These are phyloP conservation scores for Phytophthora pinifolia DNA, from an alignment of 352 stramenopile species.

Conservation along the genomic window DNA sequence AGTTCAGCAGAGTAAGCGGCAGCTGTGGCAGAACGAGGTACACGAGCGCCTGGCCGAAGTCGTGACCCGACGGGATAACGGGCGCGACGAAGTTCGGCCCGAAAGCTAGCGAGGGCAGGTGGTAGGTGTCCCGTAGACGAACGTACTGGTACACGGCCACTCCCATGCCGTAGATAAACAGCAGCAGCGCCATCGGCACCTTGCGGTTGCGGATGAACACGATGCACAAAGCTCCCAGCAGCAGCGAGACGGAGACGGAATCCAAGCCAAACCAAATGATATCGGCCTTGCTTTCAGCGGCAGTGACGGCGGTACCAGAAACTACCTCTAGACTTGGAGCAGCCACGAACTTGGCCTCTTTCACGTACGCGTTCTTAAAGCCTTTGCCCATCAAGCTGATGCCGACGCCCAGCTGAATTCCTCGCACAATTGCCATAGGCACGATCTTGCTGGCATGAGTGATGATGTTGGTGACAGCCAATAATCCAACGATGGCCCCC, in stretches of 20 bases:
- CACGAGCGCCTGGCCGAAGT: conserved; percentile 78
- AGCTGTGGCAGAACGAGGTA: conserved; percentile 91
- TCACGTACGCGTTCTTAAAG: conserved; percentile 69
- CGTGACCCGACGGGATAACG: conserved; percentile 47
- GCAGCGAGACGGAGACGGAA: conserved; percentile 61
- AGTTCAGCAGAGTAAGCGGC: conserved; percentile 92
- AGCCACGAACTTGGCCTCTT: conserved; percentile 32
- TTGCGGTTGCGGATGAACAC: conserved; percentile 58
- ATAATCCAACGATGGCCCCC: conserved; percentile 57
- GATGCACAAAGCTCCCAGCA: conserved; percentile 77
- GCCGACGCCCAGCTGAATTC: conserved; percentile 92
- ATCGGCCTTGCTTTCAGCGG: conserved; percentile 10
- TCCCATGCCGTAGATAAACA: conserved; percentile 75
- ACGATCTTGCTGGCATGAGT: conserved; percentile 88
- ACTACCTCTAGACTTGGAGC: conserved; percentile 14
- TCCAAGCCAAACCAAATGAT: conserved; percentile 68
- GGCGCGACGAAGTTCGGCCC: conserved; percentile 63
- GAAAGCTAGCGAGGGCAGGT: conserved; percentile 50
- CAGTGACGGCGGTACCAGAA: conserved; percentile 1
- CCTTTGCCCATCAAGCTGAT: conserved; percentile 86
- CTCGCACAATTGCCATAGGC: conserved; percentile 87
- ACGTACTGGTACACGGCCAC: conserved; percentile 65
- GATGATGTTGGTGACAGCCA: conserved; percentile 89
- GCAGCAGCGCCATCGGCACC: conserved; percentile 61
- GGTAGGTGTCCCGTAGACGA: conserved; percentile 44